phyloP scores from a whole-genome alignment of 2,329 filamentous ascomycete species.

The Aspergillus sp. region DNA sequence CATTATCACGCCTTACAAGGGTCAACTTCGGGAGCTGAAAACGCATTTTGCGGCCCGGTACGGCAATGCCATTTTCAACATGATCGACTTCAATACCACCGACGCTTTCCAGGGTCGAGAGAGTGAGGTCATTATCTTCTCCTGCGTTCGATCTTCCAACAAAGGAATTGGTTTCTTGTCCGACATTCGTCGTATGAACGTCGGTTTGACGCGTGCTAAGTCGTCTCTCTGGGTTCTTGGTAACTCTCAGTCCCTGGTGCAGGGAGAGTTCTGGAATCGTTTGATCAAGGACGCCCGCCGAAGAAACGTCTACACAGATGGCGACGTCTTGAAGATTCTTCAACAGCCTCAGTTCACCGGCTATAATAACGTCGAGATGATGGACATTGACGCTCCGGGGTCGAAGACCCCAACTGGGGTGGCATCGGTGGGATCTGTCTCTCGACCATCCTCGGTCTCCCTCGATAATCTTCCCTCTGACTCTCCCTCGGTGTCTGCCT shows the following conservation, averaged over 20 bases:
- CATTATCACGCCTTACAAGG: slow-evolving; percentile 98
- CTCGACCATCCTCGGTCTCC: slow-evolving; percentile 33
- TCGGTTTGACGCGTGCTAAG: slow-evolving; percentile 93
- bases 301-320: slow-evolving; percentile 74
- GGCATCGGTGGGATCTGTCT: slow-evolving; percentile 24
- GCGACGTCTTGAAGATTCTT: slow-evolving; percentile 58
- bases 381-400: slow-evolving; percentile 29
- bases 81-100: slow-evolving; percentile 96
- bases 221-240: slow-evolving; percentile 96
- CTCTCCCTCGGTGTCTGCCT: slow-evolving; percentile 23
- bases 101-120: slow-evolving; percentile 97
- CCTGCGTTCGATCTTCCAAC: slow-evolving; percentile 90
- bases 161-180: slow-evolving; percentile 96
- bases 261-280: slow-evolving; percentile 87
- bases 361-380: slow-evolving; percentile 45
- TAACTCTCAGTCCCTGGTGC: slow-evolving; percentile 79
- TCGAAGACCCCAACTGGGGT: slow-evolving; percentile 14
- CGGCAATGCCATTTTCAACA: slow-evolving; percentile 71
- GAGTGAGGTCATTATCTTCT: slow-evolving; percentile 98
- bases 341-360: slow-evolving; percentile 52
- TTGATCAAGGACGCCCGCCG: slow-evolving; percentile 78
- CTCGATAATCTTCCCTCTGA: slow-evolving; percentile 18
- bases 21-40: slow-evolving; percentile 79
- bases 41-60: slow-evolving; percentile 70
- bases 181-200: slow-evolving; percentile 98